Percentiles rank a stretch among this genome's conserved stretches.
phyloP scores from a whole-genome alignment of 805 yeast species.

The Candida nonsorbophila region DNA sequence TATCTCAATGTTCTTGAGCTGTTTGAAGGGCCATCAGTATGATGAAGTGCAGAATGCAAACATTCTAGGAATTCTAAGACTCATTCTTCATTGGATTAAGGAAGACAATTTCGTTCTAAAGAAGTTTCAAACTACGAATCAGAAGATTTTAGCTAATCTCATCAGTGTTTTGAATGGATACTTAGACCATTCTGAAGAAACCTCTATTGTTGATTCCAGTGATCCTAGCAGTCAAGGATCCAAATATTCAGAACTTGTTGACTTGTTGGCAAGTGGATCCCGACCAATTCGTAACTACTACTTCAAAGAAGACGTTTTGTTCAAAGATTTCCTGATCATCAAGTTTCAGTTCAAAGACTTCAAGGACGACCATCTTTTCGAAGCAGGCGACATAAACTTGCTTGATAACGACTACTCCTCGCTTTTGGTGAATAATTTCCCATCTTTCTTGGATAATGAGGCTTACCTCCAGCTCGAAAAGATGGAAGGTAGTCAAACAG shows the following conservation, averaged over 20 bases:
- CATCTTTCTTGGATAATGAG: slow-evolving; percentile 9
- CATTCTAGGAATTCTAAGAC: slow-evolving; percentile 28
- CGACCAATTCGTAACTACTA: slow-evolving; percentile 49
- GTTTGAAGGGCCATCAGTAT: not conserved
- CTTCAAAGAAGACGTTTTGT: slow-evolving; percentile 59
- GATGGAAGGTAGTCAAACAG: not conserved
- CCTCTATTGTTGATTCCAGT: not conserved
- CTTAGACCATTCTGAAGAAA: slow-evolving; percentile 3
- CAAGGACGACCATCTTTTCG: slow-evolving; percentile 46
- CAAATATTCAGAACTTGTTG: slow-evolving; percentile 2
- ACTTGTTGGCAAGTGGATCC: slow-evolving; percentile 6
- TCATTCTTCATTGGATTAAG: slow-evolving; percentile 54
- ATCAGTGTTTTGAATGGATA: slow-evolving; percentile 12
- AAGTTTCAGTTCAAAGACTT: slow-evolving; percentile 55
- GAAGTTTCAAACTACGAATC: slow-evolving; percentile 7
- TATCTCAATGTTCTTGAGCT: too few species aligned
- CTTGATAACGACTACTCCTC: slow-evolving; percentile 16
- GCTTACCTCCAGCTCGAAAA: slow-evolving; percentile 1
- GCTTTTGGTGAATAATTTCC: slow-evolving; percentile 6
- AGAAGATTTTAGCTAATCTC: slow-evolving; percentile 8
- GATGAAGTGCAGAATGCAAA: slow-evolving; percentile 2
- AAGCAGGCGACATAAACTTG: slow-evolving; percentile 14
- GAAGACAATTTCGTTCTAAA: slow-evolving; percentile 31
- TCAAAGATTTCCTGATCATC: slow-evolving; percentile 56
- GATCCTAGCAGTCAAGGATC: slow-evolving; percentile 3